Conservation (phyloP, 257 asterid species). For the Lycium ferocissimum region DNA sequence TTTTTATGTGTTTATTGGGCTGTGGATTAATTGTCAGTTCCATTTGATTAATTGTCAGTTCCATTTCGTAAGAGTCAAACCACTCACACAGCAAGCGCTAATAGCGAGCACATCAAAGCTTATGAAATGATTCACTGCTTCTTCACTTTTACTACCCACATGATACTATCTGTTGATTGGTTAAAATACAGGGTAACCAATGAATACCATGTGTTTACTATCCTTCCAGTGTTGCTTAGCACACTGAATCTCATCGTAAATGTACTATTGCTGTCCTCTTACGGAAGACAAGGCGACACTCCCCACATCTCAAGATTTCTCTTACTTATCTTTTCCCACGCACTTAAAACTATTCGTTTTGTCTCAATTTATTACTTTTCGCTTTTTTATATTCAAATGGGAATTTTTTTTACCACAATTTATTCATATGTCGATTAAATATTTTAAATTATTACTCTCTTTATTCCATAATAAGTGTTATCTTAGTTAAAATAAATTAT, state of each 20-base stretch:
- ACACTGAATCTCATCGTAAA: constrained; percentile 39
- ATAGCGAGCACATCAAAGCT: constrained; percentile 27
- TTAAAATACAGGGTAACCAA: not conserved
- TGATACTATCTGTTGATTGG: not conserved
- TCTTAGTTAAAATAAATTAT: too few relatives aligned
- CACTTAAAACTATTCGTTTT: constrained; percentile 32
- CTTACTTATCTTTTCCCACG: constrained; percentile 29
- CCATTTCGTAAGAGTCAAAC: constrained; percentile 16
- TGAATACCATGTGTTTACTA: constrained; percentile 28
- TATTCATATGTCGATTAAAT: too few relatives aligned
- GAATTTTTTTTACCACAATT: too few relatives aligned
- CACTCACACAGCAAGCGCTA: not conserved
- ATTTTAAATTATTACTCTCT: too few relatives aligned
- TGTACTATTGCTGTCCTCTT: constrained; percentile 31
- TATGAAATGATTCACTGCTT: not conserved
- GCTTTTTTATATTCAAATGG: too few relatives aligned
- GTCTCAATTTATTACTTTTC: too few relatives aligned
- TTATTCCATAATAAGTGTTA: too few relatives aligned
- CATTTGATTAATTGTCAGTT: not conserved
- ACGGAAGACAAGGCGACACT: constrained; percentile 54
- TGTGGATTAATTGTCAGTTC: not conserved
- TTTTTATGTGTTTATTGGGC: not conserved
- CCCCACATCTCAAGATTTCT: constrained; percentile 52
- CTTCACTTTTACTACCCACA: not conserved
- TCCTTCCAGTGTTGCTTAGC: constrained; percentile 39